Conservation (phyloP, 441 rosid species). For the Isatis lusitanica region DNA sequence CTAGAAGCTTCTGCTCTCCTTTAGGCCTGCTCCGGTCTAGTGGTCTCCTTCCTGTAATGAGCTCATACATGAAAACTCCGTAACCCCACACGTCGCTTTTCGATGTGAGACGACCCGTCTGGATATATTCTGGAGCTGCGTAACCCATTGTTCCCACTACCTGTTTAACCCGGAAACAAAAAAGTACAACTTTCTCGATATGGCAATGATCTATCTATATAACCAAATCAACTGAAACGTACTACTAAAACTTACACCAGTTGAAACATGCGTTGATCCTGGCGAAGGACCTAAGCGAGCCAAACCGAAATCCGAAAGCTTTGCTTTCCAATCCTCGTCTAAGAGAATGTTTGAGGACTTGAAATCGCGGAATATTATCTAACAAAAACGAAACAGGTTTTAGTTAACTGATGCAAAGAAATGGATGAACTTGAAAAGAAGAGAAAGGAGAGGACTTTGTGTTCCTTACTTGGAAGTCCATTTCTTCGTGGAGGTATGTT, state of each 20-base stretch:
- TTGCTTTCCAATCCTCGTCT: conserved; percentile 87
- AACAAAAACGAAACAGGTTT: not conserved
- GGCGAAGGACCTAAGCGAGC: conserved; percentile 88
- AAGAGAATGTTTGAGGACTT: conserved; percentile 89
- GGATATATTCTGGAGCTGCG: conserved; percentile 90
- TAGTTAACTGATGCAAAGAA: conserved; percentile 2
- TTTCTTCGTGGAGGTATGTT: conserved; percentile 83
- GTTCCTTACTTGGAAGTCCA: conserved; percentile 80
- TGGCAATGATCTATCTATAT: conserved; percentile 44
- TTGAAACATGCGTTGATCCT: conserved; percentile 89
- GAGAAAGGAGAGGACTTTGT: conserved; percentile 14
- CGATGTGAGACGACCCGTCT: conserved; percentile 83
- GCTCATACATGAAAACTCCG: conserved; percentile 91
- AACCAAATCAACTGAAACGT: conserved; percentile 1
- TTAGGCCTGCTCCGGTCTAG: conserved; percentile 73
- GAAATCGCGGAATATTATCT: conserved; percentile 91
- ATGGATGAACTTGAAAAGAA: not conserved
- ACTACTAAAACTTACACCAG: conserved; percentile 55
- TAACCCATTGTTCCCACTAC: conserved; percentile 96
- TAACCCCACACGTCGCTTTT: conserved; percentile 94
- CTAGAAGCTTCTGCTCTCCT: conserved; percentile 80
- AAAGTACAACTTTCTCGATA: conserved; percentile 41
- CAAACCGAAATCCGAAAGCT: conserved; percentile 91
- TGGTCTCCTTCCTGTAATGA: conserved; percentile 86
- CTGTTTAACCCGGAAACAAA: conserved; percentile 35